Percentiles rank a stretch among this genome's conserved stretches.
These are phyloP conservation scores for Blastobotrys malaysiensis DNA, from an alignment of 1,139 yeast genomes.

Conservation along the genomic window DNA sequence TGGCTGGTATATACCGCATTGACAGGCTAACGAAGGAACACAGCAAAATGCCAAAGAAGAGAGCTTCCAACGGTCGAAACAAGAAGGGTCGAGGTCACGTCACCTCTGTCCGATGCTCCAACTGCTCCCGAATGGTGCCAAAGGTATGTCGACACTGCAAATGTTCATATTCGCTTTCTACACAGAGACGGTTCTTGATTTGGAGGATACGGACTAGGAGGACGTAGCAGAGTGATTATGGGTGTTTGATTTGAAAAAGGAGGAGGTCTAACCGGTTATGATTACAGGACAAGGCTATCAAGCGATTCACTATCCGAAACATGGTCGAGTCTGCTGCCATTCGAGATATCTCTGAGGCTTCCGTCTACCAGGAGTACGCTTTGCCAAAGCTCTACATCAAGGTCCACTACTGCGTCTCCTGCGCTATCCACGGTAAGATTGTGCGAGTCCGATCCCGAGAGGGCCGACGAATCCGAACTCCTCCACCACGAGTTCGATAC, in stretches of 20 bases:
- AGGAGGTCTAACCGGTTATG: background rate
- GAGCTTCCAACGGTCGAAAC: constrained; percentile 99
- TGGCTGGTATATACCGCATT: background rate
- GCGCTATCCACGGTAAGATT: constrained; percentile 99
- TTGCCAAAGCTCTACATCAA: constrained; percentile 99
- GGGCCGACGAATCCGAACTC: constrained; percentile 98
- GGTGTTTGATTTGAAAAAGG: too few relatives aligned
- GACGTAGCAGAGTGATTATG: too few relatives aligned
- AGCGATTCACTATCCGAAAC: constrained; percentile 99
- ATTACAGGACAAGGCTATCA: constrained; percentile 90
- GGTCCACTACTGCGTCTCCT: constrained; percentile 99
- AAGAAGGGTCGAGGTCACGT: constrained; percentile 99
- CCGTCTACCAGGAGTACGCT: constrained; percentile 98
- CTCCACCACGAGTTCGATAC: constrained; percentile 99
- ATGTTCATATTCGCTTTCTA: too few relatives aligned
- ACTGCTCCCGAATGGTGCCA: constrained; percentile 99
- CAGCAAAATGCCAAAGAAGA: constrained; percentile 96
- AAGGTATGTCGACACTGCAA: constrained; percentile 36
- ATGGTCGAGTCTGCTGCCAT: constrained; percentile 99
- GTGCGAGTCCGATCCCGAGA: constrained; percentile 99
- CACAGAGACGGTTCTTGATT: too few relatives aligned
- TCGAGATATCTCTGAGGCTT: constrained; percentile 99
- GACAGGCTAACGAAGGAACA: background rate
- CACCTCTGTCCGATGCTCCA: constrained; percentile 99
- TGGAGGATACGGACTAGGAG: too few relatives aligned